phyloP scores from a whole-genome alignment of 2,329 filamentous ascomycete genomes.

The Hypoxylon rubiginosum region DNA sequence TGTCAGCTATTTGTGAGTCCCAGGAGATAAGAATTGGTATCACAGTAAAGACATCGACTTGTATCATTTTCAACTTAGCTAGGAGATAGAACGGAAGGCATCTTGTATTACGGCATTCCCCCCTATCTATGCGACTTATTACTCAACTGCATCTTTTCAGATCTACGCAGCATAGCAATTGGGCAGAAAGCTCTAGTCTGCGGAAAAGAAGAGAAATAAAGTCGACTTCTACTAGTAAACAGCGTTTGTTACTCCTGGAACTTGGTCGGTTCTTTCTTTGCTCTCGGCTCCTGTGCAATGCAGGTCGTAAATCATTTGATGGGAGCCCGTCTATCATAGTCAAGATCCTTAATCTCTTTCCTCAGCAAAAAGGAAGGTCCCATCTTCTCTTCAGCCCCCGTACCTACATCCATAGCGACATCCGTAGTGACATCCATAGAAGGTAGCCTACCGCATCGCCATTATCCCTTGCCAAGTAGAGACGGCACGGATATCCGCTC shows the following conservation, averaged over 20 bases:
- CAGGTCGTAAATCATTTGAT: constrained; percentile 37
- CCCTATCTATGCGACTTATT: neutral
- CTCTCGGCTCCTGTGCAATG: constrained; percentile 13
- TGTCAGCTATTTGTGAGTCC: too few relatives aligned
- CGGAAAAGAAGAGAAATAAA: neutral
- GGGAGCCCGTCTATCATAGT: constrained; percentile 31
- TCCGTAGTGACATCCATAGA: too few relatives aligned
- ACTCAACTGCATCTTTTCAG: neutral
- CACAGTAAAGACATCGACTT: too few relatives aligned
- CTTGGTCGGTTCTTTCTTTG: neutral
- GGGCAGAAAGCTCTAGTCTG: neutral
- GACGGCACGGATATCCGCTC: constrained; percentile 4
- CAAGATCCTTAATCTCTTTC: constrained; percentile 27
- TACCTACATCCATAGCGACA: neutral
- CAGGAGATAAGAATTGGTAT: too few relatives aligned
- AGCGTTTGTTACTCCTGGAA: constrained; percentile 15
- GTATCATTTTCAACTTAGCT: too few relatives aligned
- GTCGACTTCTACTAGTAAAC: constrained; percentile 20
- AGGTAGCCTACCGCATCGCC: neutral
- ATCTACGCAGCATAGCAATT: neutral
- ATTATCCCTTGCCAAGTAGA: neutral
- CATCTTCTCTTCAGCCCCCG: neutral
- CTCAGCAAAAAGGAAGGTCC: constrained; percentile 28
- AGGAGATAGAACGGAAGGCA: too few relatives aligned
- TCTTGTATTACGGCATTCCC: too few relatives aligned